phyloP scores from a whole-genome alignment of 2,329 filamentous ascomycete species.

The Aaosphaeria pasadenensis region DNA sequence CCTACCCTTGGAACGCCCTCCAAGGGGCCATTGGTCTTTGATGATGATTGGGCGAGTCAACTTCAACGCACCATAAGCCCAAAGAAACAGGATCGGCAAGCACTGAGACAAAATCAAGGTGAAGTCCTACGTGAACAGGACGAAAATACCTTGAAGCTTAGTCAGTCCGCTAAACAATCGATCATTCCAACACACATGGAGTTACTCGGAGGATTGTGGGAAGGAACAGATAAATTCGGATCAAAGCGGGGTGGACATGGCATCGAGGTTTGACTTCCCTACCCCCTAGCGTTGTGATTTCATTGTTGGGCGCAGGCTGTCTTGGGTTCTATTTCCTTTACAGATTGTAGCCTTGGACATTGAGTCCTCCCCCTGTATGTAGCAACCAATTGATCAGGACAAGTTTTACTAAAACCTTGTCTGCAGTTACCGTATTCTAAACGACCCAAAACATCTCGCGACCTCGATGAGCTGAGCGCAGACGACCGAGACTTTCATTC shows the following conservation, averaged over 20 bases:
- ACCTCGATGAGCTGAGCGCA: slow-evolving; percentile 62
- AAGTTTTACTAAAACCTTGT: slow-evolving; percentile 37
- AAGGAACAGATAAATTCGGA: slow-evolving; percentile 57
- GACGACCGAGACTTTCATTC: slow-evolving; percentile 67
- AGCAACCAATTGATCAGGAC: slow-evolving; percentile 41
- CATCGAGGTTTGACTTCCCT: slow-evolving; percentile 81
- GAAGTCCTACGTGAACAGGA: slow-evolving; percentile 54
- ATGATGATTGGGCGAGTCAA: slow-evolving; percentile 91
- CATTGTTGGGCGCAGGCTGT: slow-evolving; percentile 41
- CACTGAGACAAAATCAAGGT: slow-evolving; percentile 63
- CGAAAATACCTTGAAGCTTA: slow-evolving; percentile 29
- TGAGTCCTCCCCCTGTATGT: slow-evolving; percentile 39
- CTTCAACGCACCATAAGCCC: slow-evolving; percentile 92
- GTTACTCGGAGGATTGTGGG: slow-evolving; percentile 92
- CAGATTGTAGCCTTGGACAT: slow-evolving; percentile 28
- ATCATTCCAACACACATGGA: slow-evolving; percentile 88
- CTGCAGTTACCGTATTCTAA: slow-evolving; percentile 84
- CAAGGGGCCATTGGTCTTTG: slow-evolving; percentile 54
- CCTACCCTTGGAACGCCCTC: slow-evolving; percentile 49
- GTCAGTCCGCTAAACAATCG: slow-evolving; percentile 37
- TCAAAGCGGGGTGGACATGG: slow-evolving; percentile 59
- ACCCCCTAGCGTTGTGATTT: slow-evolving; percentile 36
- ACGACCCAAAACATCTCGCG: slow-evolving; percentile 65
- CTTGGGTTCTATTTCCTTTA: slow-evolving; percentile 22
- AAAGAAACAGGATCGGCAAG: slow-evolving; percentile 81